These are phyloP conservation scores for Aspergillus spinulosporus DNA, from an alignment of 2,329 filamentous ascomycete species.

Conservation along the genomic window DNA sequence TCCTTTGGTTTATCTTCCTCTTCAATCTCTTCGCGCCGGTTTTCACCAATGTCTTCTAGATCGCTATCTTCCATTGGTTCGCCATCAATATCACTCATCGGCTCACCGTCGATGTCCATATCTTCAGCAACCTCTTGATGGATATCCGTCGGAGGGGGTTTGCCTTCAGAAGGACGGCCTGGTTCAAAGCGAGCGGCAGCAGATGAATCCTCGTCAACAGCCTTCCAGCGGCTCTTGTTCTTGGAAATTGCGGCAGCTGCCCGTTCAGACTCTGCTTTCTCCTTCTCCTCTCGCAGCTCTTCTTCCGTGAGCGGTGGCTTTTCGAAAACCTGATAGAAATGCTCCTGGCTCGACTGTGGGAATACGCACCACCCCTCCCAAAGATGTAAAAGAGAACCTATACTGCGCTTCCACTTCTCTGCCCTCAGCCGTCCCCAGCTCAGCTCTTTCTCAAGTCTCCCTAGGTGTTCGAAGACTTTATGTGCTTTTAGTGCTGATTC, in stretches of 20 bases:
- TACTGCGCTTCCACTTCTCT: slow-evolving; percentile 80
- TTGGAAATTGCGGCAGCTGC: slow-evolving; percentile 38
- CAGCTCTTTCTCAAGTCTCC: slow-evolving; percentile 68
- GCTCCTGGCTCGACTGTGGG: slow-evolving; percentile 69
- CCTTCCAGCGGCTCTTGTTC: slow-evolving; percentile 49
- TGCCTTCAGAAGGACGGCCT: slow-evolving; percentile 25
- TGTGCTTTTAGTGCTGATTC: slow-evolving; percentile 68
- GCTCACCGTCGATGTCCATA: slow-evolving; percentile 42
- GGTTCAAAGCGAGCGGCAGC: slow-evolving; percentile 32
- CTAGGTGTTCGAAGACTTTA: slow-evolving; percentile 73
- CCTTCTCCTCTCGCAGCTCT: slow-evolving; percentile 47
- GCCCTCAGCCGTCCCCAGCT: slow-evolving; percentile 78
- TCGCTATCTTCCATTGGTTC: slow-evolving; percentile 52
- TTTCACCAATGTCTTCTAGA: slow-evolving; percentile 52
- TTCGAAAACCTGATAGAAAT: slow-evolving; percentile 70
- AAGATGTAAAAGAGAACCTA: slow-evolving; percentile 66
- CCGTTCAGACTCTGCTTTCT: slow-evolving; percentile 45
- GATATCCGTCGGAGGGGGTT: slow-evolving; percentile 37
- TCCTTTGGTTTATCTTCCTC: neutral
- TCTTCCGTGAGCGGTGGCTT: slow-evolving; percentile 61
- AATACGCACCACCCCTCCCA: slow-evolving; percentile 71
- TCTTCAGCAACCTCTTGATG: slow-evolving; percentile 44
- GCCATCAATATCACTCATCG: slow-evolving; percentile 47
- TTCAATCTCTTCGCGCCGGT: slow-evolving; percentile 48
- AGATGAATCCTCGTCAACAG: slow-evolving; percentile 45